phyloP scores from a whole-genome alignment of 2,329 filamentous ascomycete species.

The Aspergillus cejpii region DNA sequence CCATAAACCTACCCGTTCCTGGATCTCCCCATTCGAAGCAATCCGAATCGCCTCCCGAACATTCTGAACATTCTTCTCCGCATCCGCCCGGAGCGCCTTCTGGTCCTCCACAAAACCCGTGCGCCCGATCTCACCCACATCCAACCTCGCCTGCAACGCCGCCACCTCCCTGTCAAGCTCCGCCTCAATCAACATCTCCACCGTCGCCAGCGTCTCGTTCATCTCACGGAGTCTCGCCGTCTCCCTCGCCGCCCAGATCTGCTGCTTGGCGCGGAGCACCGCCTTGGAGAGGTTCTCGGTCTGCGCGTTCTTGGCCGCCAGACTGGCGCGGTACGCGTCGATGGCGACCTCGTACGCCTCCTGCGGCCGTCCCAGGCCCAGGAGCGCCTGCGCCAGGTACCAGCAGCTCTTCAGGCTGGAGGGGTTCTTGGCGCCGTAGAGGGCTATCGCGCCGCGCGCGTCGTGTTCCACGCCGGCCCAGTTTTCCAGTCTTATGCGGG shows the following conservation, averaged over 20 bases:
- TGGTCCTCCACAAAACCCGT: constrained; percentile 64
- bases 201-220: constrained; percentile 36
- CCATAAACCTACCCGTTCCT: constrained; percentile 36
- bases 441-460: constrained; percentile 65
- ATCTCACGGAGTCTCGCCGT: constrained; percentile 41
- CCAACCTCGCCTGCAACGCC: constrained; percentile 32
- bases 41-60: constrained; percentile 40
- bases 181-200: constrained; percentile 38
- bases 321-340: constrained; percentile 65
- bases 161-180: constrained; percentile 35
- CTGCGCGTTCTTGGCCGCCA: constrained; percentile 57
- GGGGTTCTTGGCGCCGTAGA: constrained; percentile 47
- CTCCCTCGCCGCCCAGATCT: constrained; percentile 74
- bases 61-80: constrained; percentile 43
- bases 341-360: constrained; percentile 65
- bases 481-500: constrained; percentile 64
- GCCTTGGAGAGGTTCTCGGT: constrained; percentile 64
- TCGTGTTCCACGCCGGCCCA: constrained; percentile 73
- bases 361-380: constrained; percentile 64
- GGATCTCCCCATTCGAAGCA: constrained; percentile 37
- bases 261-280: constrained; percentile 75
- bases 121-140: constrained; percentile 44
- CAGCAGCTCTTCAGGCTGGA: constrained; percentile 74
- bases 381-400: constrained; percentile 74
- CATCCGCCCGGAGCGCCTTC: constrained; percentile 49